Conservation (phyloP, 257 asterid species). For the Haberlea rhodopensis region DNA sequence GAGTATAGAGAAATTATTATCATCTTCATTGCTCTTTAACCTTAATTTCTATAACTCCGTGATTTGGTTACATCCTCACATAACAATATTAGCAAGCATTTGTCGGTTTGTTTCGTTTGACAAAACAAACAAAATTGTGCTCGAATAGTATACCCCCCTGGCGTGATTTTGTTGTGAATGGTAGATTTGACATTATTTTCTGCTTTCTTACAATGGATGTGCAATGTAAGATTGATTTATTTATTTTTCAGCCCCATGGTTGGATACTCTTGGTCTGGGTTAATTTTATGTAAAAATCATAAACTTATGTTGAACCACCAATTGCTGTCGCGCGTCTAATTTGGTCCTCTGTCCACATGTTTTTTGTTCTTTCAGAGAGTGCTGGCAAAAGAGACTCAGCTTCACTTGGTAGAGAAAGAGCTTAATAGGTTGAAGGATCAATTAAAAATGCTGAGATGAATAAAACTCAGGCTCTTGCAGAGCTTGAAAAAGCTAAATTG, state of each 20-base stretch:
- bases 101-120: neutral
- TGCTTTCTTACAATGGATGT: neutral
- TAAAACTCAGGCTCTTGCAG: conserved; percentile 66
- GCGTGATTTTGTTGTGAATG: neutral
- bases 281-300: neutral
- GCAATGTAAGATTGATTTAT: neutral
- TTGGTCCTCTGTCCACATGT: conserved; percentile 6
- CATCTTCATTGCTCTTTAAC: neutral
- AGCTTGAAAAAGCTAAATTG: conserved; percentile 71
- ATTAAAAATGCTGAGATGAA: conserved; percentile 67
- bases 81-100: neutral
- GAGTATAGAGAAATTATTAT: neutral
- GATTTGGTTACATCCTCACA: neutral
- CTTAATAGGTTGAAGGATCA: conserved; percentile 73
- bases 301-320: neutral
- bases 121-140: neutral
- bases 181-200: neutral
- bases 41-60: too few relatives aligned
- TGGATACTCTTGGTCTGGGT: neutral
- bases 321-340: neutral
- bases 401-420: conserved; percentile 71
- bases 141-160: neutral
- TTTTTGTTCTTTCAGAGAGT: conserved; percentile 49
- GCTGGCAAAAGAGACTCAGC: conserved; percentile 77
- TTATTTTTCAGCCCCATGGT: neutral